Percentiles rank a stretch among this genome's conserved stretches.
Evolutionary conservation across 345 rosid species (phyloP).

Genomic region (Hibiscus syriacus): DNA sequence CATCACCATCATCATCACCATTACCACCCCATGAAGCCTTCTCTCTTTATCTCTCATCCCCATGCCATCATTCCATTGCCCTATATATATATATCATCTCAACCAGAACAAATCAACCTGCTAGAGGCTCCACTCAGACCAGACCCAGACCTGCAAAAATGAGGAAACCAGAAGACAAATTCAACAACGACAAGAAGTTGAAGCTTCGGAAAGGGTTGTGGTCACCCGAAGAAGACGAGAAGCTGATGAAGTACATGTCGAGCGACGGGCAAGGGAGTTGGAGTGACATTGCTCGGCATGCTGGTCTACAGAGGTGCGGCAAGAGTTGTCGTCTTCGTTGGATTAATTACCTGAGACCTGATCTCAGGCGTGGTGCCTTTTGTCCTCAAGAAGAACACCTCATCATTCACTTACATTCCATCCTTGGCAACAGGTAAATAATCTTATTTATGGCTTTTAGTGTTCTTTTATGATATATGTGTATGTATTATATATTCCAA

Average conservation of each 20-base stretch:
- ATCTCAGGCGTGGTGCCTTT: conserved; percentile 74
- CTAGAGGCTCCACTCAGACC: background rate
- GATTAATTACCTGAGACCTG: conserved; percentile 78
- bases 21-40: conserved; percentile 49
- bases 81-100: background rate
- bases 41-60: conserved; percentile 5
- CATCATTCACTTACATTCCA: conserved; percentile 63
- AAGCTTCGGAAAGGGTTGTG: conserved; percentile 73
- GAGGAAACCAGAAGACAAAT: conserved; percentile 10
- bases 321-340: conserved; percentile 86
- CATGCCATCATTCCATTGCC: background rate
- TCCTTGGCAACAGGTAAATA: conserved; percentile 75
- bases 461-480: too few species aligned
- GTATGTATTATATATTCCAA: too few species aligned
- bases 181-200: conserved; percentile 18
- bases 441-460: too few species aligned
- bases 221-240: conserved; percentile 88
- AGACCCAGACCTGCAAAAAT: background rate
- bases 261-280: conserved; percentile 81
- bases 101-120: background rate
- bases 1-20: conserved; percentile 55
- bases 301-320: conserved; percentile 71
- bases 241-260: conserved; percentile 61
- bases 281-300: conserved; percentile 75
- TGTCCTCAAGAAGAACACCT: conserved; percentile 72